Conservation (phyloP, 1,139 yeast species). For the Kodamaea derodonti region DNA sequence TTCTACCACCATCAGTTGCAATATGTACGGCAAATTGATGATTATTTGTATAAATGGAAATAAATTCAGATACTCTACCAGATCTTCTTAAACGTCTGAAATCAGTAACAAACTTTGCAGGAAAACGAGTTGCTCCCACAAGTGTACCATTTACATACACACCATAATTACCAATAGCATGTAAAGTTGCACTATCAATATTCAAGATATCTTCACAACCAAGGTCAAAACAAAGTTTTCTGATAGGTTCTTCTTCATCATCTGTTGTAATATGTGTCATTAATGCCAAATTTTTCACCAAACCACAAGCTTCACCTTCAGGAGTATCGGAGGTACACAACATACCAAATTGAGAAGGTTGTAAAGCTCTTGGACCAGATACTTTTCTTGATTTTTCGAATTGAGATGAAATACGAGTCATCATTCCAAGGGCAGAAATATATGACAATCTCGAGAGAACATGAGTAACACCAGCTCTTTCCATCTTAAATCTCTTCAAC, state of each 20-base stretch:
- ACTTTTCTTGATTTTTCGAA: conserved; percentile 97
- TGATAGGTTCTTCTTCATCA: conserved; percentile 90
- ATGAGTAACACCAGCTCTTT: conserved; percentile 98
- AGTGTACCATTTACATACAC: conserved; percentile 91
- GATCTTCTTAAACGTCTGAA: conserved; percentile 80
- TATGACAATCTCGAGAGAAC: conserved; percentile 87
- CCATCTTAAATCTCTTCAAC: conserved; percentile 97
- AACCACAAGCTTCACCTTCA: conserved; percentile 99
- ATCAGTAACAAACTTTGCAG: conserved; percentile 70
- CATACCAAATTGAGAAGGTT: conserved; percentile 99
- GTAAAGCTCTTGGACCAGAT: conserved; percentile 98
- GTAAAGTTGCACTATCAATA: conserved; percentile 81
- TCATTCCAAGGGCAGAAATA: conserved; percentile 96
- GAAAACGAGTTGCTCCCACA: conserved; percentile 84
- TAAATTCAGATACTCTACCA: conserved; percentile 85
- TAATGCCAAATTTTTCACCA: conserved; percentile 90
- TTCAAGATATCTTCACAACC: conserved; percentile 87
- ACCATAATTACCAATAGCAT: conserved; percentile 73
- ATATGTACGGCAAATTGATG: conserved; percentile 94
- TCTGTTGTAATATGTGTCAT: conserved; percentile 99
- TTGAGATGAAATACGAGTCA: conserved; percentile 98
- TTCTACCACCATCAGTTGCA: conserved; percentile 98
- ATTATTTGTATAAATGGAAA: conserved; percentile 82
- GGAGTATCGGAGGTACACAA: conserved; percentile 98
- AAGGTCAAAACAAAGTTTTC: conserved; percentile 67